These are phyloP conservation scores for Rostrohypoxylon terebratum DNA, from an alignment of 495 filamentous ascomycete species.

Conservation along the genomic window DNA sequence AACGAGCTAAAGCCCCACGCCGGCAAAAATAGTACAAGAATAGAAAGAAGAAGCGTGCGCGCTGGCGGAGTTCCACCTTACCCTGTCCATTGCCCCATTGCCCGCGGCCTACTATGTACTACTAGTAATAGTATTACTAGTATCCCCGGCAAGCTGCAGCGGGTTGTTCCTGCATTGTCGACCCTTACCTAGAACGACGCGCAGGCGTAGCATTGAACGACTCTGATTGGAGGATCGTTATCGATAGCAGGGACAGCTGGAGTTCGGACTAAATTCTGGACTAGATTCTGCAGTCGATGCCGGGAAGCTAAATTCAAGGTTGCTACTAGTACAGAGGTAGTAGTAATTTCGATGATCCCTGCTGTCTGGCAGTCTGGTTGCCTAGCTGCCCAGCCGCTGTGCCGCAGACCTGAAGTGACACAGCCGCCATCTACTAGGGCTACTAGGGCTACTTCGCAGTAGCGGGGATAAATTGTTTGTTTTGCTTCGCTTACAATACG, in stretches of 20 bases:
- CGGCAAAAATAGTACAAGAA: neutral
- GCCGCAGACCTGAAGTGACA: neutral
- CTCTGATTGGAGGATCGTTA: constrained; percentile 1
- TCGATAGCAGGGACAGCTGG: neutral
- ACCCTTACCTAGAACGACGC: neutral
- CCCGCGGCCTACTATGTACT: no score
- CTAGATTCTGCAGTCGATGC: neutral
- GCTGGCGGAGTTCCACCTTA: neutral
- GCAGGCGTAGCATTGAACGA: neutral
- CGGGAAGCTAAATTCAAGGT: neutral
- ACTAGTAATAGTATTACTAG: no score
- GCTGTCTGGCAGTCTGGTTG: neutral
- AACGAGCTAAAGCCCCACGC: neutral
- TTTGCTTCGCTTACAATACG: neutral
- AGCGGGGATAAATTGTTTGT: neutral
- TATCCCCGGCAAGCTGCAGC: neutral
- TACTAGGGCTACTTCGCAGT: no score
- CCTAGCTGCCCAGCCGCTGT: neutral
- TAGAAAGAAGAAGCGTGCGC: neutral
- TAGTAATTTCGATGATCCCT: constrained; percentile 24
- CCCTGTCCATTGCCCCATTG: no score
- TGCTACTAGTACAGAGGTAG: no score
- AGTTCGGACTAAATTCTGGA: neutral
- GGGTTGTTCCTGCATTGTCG: constrained; percentile 12
- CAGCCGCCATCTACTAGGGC: constrained; percentile 10